Percentiles rank a stretch among this genome's conserved stretches.
Evolutionary conservation across 768 basidiomycete genomes (phyloP).

Genomic region (Boletus pseudopeckii): DNA sequence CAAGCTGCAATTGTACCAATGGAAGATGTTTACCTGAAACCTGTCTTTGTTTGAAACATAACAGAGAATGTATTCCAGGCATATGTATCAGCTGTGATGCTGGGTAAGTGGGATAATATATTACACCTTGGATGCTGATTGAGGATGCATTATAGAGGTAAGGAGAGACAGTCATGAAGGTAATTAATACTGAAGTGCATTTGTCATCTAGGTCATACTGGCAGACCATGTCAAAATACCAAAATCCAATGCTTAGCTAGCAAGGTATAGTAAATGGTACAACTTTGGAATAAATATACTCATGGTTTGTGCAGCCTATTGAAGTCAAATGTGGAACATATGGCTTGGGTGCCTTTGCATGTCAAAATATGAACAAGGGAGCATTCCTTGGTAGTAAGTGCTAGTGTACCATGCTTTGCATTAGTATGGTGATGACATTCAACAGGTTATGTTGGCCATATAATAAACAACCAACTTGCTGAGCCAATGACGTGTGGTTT

Average conservation of each 20-base stretch:
- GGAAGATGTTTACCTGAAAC: slow-evolving; percentile 28
- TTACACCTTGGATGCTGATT: not conserved
- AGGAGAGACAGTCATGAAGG: not conserved
- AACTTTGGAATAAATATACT: not conserved
- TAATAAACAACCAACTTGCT: slow-evolving; percentile 16
- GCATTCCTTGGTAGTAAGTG: slow-evolving; percentile 35
- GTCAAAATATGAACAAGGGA: slow-evolving; percentile 15
- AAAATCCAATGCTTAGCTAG: slow-evolving; percentile 21
- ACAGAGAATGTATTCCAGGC: slow-evolving; percentile 53
- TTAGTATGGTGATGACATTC: not conserved
- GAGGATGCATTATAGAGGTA: slow-evolving; percentile 20
- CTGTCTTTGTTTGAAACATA: slow-evolving; percentile 37
- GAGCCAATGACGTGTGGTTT: slow-evolving; percentile 1
- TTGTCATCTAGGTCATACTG: slow-evolving; percentile 14
- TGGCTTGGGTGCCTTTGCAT: slow-evolving; percentile 49
- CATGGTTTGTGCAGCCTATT: slow-evolving; percentile 27
- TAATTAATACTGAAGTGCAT: not conserved
- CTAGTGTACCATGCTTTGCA: fast-evolving
- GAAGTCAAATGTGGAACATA: slow-evolving; percentile 33
- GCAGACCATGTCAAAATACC: slow-evolving; percentile 28
- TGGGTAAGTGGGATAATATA: slow-evolving; percentile 27
- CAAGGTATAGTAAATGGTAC: slow-evolving; percentile 16
- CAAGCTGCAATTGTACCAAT: slow-evolving; percentile 10
- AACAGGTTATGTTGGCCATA: slow-evolving; percentile 41
- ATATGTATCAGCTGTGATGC: slow-evolving; percentile 45